A percentile compares a stretch with the other conserved stretches of the same genome.
Evolutionary conservation across 1,284 basidiomycete species (phyloP).

Genomic region (Ustilago cynodontis): DNA sequence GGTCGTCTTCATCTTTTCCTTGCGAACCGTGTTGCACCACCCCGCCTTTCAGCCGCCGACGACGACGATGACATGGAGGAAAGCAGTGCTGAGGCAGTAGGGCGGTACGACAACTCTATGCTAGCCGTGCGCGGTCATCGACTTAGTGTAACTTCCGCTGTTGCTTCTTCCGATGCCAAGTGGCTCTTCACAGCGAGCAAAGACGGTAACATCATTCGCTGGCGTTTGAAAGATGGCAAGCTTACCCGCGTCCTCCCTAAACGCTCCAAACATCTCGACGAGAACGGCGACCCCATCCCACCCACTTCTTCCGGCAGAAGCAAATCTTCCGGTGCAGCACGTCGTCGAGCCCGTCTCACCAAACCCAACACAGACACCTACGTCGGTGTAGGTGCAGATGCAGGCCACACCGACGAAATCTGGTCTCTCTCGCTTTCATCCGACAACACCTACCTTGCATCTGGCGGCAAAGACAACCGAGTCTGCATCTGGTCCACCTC

Average conservation of each 20-base stretch:
- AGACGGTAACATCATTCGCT: slow-evolving; percentile 64
- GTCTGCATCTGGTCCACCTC: slow-evolving; percentile 62
- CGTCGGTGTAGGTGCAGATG: slow-evolving; percentile 67
- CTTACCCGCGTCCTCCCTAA: slow-evolving; percentile 54
- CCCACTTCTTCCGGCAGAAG: slow-evolving; percentile 10
- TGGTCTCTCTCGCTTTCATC: slow-evolving; percentile 84
- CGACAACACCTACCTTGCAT: slow-evolving; percentile 86
- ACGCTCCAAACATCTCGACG: slow-evolving; percentile 18
- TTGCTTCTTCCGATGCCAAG: slow-evolving; percentile 78
- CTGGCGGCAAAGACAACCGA: slow-evolving; percentile 83
- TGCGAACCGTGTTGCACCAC: slow-evolving; percentile 59
- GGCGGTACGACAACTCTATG: slow-evolving; percentile 7
- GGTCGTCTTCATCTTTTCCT: slow-evolving; percentile 83
- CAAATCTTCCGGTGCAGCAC: slow-evolving; percentile 49
- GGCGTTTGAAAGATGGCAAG: slow-evolving; percentile 64
- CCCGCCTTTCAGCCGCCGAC: not conserved
- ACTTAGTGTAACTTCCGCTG: slow-evolving; percentile 81
- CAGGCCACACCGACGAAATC: slow-evolving; percentile 88
- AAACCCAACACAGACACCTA: slow-evolving; percentile 16
- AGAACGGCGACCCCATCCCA: slow-evolving; percentile 11
- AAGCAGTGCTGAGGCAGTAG: not conserved
- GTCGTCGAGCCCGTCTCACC: slow-evolving; percentile 36
- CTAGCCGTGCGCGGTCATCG: slow-evolving; percentile 78
- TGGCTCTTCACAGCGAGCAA: slow-evolving; percentile 73
- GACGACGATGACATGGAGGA: not conserved